Conservation (phyloP, 306 rosid species). For the Herpetospermum pedunculosum region DNA sequence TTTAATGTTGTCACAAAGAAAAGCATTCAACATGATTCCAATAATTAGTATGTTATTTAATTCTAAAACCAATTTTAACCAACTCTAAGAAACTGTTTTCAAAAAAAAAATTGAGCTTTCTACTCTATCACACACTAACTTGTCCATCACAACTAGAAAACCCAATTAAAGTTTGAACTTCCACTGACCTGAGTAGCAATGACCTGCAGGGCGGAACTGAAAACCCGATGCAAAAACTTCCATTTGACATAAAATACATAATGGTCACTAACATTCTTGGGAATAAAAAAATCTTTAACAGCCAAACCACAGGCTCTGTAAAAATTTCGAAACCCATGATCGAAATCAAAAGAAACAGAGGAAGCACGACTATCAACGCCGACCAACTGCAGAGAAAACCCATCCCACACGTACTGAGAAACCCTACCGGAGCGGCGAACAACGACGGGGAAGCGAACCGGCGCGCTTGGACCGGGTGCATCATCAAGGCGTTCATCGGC, state of each 20-base stretch:
- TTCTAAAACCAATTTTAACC: neutral
- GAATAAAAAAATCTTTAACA: slow-evolving; percentile 53
- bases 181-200: slow-evolving; percentile 72
- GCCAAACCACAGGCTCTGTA: slow-evolving; percentile 18
- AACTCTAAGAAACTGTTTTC: neutral
- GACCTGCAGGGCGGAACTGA: slow-evolving; percentile 84
- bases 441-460: slow-evolving; percentile 46
- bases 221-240: slow-evolving; percentile 87
- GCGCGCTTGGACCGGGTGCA: slow-evolving; percentile 15
- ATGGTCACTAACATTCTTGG: slow-evolving; percentile 40
- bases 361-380: slow-evolving; percentile 34
- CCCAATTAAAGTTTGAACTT: neutral
- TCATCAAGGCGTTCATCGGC: slow-evolving; percentile 32
- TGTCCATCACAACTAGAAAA: neutral
- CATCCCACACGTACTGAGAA: slow-evolving; percentile 71
- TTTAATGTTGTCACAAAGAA: neutral
- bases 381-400: slow-evolving; percentile 36
- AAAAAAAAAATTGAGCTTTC: no score
- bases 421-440: slow-evolving; percentile 46
- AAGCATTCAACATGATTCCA: neutral
- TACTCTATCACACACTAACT: no score
- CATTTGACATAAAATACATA: slow-evolving; percentile 64
- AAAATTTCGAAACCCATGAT: slow-evolving; percentile 27
- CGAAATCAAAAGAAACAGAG: slow-evolving; percentile 17
- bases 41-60: neutral